Base-by-base conservation (phyloP, 768 basidiomycete genomes). In the Candolleomyces aberdarensis region DNA sequence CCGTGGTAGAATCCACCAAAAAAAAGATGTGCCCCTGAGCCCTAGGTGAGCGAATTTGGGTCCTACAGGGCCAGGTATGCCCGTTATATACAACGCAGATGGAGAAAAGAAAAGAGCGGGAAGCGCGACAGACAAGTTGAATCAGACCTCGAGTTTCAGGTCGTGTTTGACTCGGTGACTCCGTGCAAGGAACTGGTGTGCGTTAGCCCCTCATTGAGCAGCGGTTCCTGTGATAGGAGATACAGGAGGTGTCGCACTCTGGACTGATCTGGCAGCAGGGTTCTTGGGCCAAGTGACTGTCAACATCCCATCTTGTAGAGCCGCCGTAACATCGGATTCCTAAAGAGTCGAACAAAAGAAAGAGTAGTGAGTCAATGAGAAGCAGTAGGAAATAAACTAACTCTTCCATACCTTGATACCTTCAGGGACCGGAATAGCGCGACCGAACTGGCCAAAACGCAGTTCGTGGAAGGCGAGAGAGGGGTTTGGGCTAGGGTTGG, bases 401-500 rank as follows among this genome's bases (percentile, higher is more conserved):
- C n/a, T n/a, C n/a, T n/a, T n/a, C n/a, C 71, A 66, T 60, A 78
- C 81, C 71, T 76, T 74, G 17, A 74, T 71, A 19, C 76, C 77
- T 3, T 65, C 56, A 9, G 79, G 78, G 15, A 83, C 60, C 20
- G 64, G 70, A 10, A 83, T 64, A 5, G 69, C 65, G 11, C 80
- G 74, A 9, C 70, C 69, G 62, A 83, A 83, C n/a, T 64, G 62
- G 6, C 81, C 81, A 57, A 76, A 81, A 10, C 80, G 74, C 17
- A 83, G 64, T 51, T 83, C 81, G 14, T 76, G 72, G 9, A 71
- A 53, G 10, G 70, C 49, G 41, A 61, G 57, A 29, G 51, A 39
- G 47, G 40, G 19, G 51, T 50, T 14, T 17, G 32, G 47, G 19
- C 11, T 19, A 61, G 22, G 22, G 59, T 13, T 36, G 59, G 40